Evolutionary conservation across 805 yeast genomes (phyloP).

Genomic region (Hanseniaspora mollemarum): DNA sequence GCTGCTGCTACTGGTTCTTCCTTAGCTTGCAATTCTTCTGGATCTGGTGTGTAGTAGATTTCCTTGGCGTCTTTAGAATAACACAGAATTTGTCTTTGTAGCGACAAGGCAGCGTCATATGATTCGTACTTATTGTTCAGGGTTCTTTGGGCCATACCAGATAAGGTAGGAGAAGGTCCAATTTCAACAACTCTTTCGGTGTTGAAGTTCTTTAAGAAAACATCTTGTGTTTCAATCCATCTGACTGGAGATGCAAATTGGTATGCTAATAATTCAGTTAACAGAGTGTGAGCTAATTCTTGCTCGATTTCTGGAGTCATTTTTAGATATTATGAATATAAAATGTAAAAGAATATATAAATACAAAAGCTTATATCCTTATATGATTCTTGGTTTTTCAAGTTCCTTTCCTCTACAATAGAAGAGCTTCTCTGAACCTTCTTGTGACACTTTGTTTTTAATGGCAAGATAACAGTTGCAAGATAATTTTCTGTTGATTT

Average conservation of each 20-base stretch:
- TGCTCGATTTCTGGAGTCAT: slow-evolving; percentile 88
- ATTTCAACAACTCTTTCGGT: slow-evolving; percentile 96
- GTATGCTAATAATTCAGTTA: slow-evolving; percentile 93
- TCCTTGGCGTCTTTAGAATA: slow-evolving; percentile 94
- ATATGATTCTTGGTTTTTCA: not conserved
- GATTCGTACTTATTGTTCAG: slow-evolving; percentile 87
- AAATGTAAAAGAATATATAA: slow-evolving; percentile 1
- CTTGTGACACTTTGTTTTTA: not conserved
- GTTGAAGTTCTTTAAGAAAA: slow-evolving; percentile 81
- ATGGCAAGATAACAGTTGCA: not conserved
- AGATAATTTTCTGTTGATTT: not conserved
- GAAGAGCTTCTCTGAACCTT: not conserved
- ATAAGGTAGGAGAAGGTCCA: slow-evolving; percentile 97
- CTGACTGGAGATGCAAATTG: slow-evolving; percentile 99
- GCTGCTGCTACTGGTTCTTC: slow-evolving; percentile 34
- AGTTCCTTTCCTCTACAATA: not conserved
- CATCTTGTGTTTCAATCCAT: slow-evolving; percentile 99
- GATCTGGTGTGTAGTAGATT: slow-evolving; percentile 86
- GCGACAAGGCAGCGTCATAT: slow-evolving; percentile 84
- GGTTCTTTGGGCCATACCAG: slow-evolving; percentile 98
- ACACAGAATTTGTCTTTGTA: slow-evolving; percentile 85
- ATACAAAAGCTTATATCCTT: not conserved
- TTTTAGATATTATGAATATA: slow-evolving; percentile 8
- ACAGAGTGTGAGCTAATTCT: slow-evolving; percentile 86
- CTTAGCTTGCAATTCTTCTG: slow-evolving; percentile 34